phyloP scores from a whole-genome alignment of 1,284 basidiomycete species.

The Mrakiaceae sp. region DNA sequence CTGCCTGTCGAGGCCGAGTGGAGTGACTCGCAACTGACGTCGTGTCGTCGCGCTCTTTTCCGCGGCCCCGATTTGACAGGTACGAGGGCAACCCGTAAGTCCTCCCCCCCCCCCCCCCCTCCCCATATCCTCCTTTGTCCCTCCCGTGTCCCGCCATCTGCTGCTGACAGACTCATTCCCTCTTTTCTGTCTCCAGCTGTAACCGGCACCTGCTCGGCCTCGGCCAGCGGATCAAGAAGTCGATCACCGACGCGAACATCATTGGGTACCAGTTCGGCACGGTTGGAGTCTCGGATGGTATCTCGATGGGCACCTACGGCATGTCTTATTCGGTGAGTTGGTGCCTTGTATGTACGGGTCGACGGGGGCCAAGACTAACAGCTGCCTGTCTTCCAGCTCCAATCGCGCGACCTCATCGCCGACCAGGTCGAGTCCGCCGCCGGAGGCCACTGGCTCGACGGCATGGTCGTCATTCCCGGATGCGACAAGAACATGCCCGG shows the following conservation, averaged over 20 bases:
- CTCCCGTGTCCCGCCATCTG: neutral
- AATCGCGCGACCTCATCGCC: constrained; percentile 91
- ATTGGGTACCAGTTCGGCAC: constrained; percentile 97
- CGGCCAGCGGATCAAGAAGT: constrained; percentile 74
- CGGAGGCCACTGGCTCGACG: constrained; percentile 97
- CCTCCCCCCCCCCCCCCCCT: neutral
- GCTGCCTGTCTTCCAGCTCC: constrained; percentile 61
- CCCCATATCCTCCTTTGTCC: constrained; percentile 1
- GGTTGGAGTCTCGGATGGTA: constrained; percentile 92
- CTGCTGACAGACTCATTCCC: neutral
- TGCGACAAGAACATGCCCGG: constrained; percentile 99
- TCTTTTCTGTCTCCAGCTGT: constrained; percentile 46
- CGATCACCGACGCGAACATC: constrained; percentile 57
- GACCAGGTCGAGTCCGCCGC: constrained; percentile 92
- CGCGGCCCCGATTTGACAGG: constrained; percentile 38
- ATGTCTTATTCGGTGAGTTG: constrained; percentile 30
- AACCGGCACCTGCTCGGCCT: constrained; percentile 84
- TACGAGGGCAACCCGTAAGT: constrained; percentile 81
- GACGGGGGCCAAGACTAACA: constrained; percentile 4
- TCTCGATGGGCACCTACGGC: constrained; percentile 87
- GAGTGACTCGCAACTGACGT: neutral
- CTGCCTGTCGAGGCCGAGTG: neutral
- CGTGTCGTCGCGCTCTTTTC: neutral
- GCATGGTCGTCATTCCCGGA: constrained; percentile 89
- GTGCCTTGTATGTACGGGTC: neutral